These are phyloP conservation scores for Podospora didyma DNA, from an alignment of 495 filamentous ascomycete species.

Conservation along the genomic window DNA sequence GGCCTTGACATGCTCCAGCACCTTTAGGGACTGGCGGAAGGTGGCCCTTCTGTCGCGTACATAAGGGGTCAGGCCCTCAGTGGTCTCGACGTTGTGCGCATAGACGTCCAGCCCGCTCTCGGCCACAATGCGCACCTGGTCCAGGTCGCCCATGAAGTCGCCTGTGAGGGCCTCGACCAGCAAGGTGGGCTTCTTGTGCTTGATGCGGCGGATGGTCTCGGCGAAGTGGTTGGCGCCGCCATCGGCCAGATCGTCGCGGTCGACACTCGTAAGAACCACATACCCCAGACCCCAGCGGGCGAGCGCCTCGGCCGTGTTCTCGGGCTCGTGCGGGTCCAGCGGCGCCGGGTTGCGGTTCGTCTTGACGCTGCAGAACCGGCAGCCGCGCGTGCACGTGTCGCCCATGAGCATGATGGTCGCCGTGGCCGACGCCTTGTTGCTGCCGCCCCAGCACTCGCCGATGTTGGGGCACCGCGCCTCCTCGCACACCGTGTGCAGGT, in stretches of 20 bases:
- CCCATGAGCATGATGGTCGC: slow-evolving; percentile 99
- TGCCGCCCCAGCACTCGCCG: slow-evolving; percentile 94
- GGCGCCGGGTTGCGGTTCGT: slow-evolving; percentile 73
- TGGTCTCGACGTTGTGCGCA: slow-evolving; percentile 95
- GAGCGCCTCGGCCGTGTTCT: slow-evolving; percentile 92
- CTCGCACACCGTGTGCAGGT: slow-evolving; percentile 94
- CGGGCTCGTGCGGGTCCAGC: slow-evolving; percentile 92
- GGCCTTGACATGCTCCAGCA: slow-evolving; percentile 78
- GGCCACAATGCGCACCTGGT: slow-evolving; percentile 79
- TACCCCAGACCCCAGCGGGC: slow-evolving; percentile 92
- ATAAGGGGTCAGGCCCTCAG: slow-evolving; percentile 81
- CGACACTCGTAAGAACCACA: slow-evolving; percentile 88
- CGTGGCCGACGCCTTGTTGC: slow-evolving; percentile 81
- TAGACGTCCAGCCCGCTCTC: slow-evolving; percentile 90
- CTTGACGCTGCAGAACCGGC: slow-evolving; percentile 96
- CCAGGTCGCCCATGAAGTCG: slow-evolving; percentile 78
- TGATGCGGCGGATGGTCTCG: slow-evolving; percentile 91
- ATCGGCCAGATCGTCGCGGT: slow-evolving; percentile 87
- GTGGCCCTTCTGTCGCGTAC: slow-evolving; percentile 88
- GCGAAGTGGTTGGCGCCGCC: slow-evolving; percentile 89
- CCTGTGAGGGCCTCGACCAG: slow-evolving; percentile 95
- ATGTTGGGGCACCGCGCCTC: slow-evolving; percentile 98
- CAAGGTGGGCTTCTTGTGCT: slow-evolving; percentile 77
- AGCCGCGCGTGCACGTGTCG: slow-evolving; percentile 95
- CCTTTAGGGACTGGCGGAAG: slow-evolving; percentile 79